Evolutionary conservation across 495 filamentous ascomycete genomes (phyloP), one percentile per base, ranked within the genome.

Genomic region (Bacidia gigantensis): DNA sequence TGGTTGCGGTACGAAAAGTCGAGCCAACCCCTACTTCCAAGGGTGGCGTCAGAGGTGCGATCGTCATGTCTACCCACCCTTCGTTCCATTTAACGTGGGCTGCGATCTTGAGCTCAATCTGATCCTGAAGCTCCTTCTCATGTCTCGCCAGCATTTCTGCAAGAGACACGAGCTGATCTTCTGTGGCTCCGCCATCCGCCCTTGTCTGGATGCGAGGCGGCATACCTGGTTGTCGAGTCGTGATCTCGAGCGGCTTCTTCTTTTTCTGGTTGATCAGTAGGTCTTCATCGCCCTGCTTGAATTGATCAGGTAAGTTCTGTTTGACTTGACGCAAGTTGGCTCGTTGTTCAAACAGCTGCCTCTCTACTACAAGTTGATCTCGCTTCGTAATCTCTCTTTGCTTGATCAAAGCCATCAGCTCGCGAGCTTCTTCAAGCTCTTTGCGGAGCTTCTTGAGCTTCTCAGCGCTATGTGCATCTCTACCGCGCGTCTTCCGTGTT

Each of bases 281-380:
- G 60, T 96, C 90, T 58, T 97, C 93, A 65, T 97, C 92, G 53
- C 90, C 86, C 50, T 80, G 81, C 72, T 89, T 95, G 69, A 95
- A 85, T 57, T 83, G 81, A 45, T 60, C 60, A 17, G 60, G 60
- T 42, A 94, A 76, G 62, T 86, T 88, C 60, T 84, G 75, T 72
- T 96, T 96, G 61, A 81, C 79, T 51, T 89, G 80, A 72, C 89
- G 89, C 46, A 96, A 76, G 60, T 79, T 77, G 38, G 75, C 70
- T 26, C 93, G 80, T 60, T 89, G 76, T 61, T 87, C 74, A 69
- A 95, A 97, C 50, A 98, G 75, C 42, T 74, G 66, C 50, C 74
- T 76, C 51, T 94, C 87, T 25, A 80, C 69, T 32, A 72, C 75
- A 52, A 96, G 74, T 64, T 88, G 72, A 57, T 90, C 87, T 51